phyloP scores from a whole-genome alignment of 2,329 filamentous ascomycete genomes.

The Aspergillus amoenus region DNA sequence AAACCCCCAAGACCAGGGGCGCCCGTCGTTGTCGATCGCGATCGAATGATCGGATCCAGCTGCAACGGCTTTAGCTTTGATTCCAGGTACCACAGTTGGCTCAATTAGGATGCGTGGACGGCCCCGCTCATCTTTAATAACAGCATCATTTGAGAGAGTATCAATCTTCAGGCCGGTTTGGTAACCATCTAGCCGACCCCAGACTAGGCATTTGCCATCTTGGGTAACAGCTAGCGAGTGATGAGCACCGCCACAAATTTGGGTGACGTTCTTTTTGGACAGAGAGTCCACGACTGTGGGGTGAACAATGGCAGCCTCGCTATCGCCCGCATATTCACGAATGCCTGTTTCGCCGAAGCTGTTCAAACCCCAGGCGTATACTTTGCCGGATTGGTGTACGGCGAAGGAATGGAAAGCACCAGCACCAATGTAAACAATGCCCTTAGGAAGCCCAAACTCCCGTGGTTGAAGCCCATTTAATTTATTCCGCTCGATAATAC shows the following conservation, averaged over 20 bases:
- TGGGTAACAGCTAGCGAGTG: constrained; percentile 65
- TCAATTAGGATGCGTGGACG: constrained; percentile 70
- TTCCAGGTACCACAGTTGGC: constrained; percentile 61
- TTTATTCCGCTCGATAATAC: constrained; percentile 60
- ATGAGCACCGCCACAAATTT: constrained; percentile 71
- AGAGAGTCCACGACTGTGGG: constrained; percentile 68
- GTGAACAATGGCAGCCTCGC: constrained; percentile 70
- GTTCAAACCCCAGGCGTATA: constrained; percentile 84
- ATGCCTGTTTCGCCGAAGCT: constrained; percentile 80
- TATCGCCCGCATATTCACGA: constrained; percentile 61
- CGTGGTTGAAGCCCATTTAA: constrained; percentile 56
- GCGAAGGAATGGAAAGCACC: constrained; percentile 83
- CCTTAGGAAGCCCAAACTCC: constrained; percentile 58
- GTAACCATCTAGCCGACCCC: constrained; percentile 60
- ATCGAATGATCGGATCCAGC: constrained; percentile 73
- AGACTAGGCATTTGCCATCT: constrained; percentile 57
- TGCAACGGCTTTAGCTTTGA: constrained; percentile 58
- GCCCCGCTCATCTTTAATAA: constrained; percentile 64
- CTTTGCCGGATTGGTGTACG: constrained; percentile 64
- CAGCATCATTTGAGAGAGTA: constrained; percentile 56
- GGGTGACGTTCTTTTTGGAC: constrained; percentile 60
- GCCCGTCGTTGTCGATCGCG: constrained; percentile 66
- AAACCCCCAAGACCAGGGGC: constrained; percentile 78
- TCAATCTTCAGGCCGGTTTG: constrained; percentile 61
- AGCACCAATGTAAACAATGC: constrained; percentile 62